These are phyloP conservation scores for Onygenales sp. DNA, from an alignment of 2,329 filamentous ascomycete species.

Conservation along the genomic window DNA sequence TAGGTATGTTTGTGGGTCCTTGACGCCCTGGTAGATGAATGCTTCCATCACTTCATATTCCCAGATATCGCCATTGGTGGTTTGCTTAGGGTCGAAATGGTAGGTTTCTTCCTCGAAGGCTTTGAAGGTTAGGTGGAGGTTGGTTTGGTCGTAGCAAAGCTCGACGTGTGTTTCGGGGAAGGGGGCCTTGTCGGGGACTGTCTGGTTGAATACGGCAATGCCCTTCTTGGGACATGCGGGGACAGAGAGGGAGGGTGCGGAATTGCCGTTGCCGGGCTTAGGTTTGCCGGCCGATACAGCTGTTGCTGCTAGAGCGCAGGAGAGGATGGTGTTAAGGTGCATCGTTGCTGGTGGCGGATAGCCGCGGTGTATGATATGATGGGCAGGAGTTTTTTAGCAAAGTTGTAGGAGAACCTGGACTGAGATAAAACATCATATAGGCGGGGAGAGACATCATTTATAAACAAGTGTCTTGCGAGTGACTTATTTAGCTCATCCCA, in stretches of 20 bases:
- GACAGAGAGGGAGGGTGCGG: background rate
- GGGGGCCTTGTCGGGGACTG: conserved; percentile 31
- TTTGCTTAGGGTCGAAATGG: conserved; percentile 31
- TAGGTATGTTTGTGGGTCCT: conserved; percentile 41
- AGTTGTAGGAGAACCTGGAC: background rate
- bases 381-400: too few relatives aligned
- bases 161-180: conserved; percentile 40
- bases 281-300: background rate
- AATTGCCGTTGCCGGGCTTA: background rate
- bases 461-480: too few relatives aligned
- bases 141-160: conserved; percentile 37
- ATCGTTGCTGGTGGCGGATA: conserved; percentile 1
- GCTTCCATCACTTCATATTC: conserved; percentile 44
- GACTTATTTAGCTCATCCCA: too few relatives aligned
- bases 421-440: too few relatives aligned
- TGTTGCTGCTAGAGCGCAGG: conserved; percentile 3
- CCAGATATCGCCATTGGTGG: conserved; percentile 41
- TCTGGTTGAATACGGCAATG: conserved; percentile 19
- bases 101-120: conserved; percentile 40
- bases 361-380: too few relatives aligned
- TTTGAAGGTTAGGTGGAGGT: conserved; percentile 35
- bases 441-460: too few relatives aligned
- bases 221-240: conserved; percentile 6
- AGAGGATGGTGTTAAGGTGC: conserved; percentile 6
- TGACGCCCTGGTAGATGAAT: conserved; percentile 38